phyloP scores from a whole-genome alignment of 2,329 filamentous ascomycete genomes.

The Rhytidhysteron rufulum region DNA sequence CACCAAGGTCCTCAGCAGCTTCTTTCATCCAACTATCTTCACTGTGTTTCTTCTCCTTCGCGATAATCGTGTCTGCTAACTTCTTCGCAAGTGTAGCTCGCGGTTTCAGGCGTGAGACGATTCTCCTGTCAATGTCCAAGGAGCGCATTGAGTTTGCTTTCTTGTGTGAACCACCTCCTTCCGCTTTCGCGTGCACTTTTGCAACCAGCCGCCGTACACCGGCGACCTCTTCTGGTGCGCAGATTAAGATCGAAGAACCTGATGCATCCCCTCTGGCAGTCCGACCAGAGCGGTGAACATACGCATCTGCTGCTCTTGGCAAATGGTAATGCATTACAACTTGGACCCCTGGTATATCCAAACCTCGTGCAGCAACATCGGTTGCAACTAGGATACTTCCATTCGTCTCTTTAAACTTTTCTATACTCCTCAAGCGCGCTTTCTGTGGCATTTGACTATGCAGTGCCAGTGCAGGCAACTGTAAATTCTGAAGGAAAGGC shows the following conservation, averaged over 20 bases:
- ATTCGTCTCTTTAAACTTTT: slow-evolving; percentile 70
- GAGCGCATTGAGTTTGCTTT: slow-evolving; percentile 68
- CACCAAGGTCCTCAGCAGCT: slow-evolving; percentile 86
- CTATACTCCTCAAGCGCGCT: slow-evolving; percentile 85
- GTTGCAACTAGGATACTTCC: slow-evolving; percentile 80
- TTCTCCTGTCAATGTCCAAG: slow-evolving; percentile 75
- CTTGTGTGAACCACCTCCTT: slow-evolving; percentile 38
- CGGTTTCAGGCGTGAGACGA: slow-evolving; percentile 72
- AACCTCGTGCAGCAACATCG: slow-evolving; percentile 86
- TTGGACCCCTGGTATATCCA: slow-evolving; percentile 88
- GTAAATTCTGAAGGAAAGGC: slow-evolving; percentile 78
- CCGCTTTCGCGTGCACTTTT: slow-evolving; percentile 72
- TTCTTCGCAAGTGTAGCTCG: slow-evolving; percentile 79
- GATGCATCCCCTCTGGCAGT: slow-evolving; percentile 78
- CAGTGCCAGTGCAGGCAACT: slow-evolving; percentile 70
- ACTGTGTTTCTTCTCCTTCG: slow-evolving; percentile 80
- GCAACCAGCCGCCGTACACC: slow-evolving; percentile 78
- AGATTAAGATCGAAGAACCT: slow-evolving; percentile 83
- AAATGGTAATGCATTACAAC: slow-evolving; percentile 94
- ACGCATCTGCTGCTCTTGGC: slow-evolving; percentile 84
- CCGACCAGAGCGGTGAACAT: slow-evolving; percentile 91
- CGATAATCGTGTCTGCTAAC: slow-evolving; percentile 75
- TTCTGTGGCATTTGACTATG: slow-evolving; percentile 97
- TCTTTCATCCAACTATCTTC: slow-evolving; percentile 80
- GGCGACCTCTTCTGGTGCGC: slow-evolving; percentile 83